Evolutionary conservation across 1,284 basidiomycete species (phyloP), one percentile per base, ranked within the genome.

Genomic region (Testicularia cyperi): DNA sequence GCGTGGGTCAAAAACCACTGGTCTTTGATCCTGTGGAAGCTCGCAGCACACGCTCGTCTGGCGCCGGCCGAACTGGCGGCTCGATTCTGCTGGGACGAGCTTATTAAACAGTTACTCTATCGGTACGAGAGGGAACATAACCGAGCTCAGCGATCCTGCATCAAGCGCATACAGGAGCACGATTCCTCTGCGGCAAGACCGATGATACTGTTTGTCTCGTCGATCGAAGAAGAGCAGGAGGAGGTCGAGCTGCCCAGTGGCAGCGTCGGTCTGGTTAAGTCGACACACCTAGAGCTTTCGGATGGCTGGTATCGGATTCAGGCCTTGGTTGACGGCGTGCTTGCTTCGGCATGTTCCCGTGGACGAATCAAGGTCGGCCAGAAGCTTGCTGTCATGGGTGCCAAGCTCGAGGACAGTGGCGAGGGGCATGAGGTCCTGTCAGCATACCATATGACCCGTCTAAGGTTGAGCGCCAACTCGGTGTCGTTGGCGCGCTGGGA

Each of bases 241-340:
- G 62, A 62, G 9, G 53, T 54, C 9, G 34, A 44, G 25, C 48
- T 47, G 12, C 21, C 34, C 7, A 12, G 20, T 6, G 56, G 60
- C 15, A 23, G 20, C 18, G 27, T 44, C 7, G 35, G 30, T 8
- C 13, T 28, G 9, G 29, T 36, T 2, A 52, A 34, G 19, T 39
- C 16, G 21, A 44, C 37, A 6, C 24, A 51, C 81, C 78, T 92
- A 6, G 92, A 95, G 76, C 80, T 98, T 12, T 92, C 90, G 0
- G 95, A 98, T 72, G 94, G 94, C 8, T 98, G 94, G 95, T 98
- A 98, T 70, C 80, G 84, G 24, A 81, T 98, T 12, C 83, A 85
- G 10, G 87, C 90, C 0, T 80, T 81, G 28, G 56, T 90, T 5
- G 92, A 97, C 75, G 79, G 80, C 12, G 82, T 86, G 2, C 79